A percentile compares a stretch with the other conserved stretches of the same genome.
phyloP scores from a whole-genome alignment of 768 basidiomycete genomes.

The Hypsizygus marmoreus region DNA sequence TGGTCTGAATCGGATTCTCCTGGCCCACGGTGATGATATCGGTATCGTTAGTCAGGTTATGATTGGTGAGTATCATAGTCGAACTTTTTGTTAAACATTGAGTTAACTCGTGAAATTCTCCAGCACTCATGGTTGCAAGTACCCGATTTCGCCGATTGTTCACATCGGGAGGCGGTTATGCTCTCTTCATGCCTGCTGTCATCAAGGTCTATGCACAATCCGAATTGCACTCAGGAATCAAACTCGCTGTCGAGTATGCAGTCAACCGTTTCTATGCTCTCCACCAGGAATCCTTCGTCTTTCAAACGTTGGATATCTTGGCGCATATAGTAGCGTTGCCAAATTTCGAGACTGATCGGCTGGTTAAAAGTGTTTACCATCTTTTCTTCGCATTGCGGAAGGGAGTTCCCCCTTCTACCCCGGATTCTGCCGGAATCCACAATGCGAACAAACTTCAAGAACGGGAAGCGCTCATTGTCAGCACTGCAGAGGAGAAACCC shows the following conservation, averaged over 20 bases:
- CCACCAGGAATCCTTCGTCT: slow-evolving; percentile 73
- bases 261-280: slow-evolving; percentile 72
- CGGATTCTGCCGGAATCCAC: slow-evolving; percentile 69
- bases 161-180: slow-evolving; percentile 69
- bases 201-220: slow-evolving; percentile 71
- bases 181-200: slow-evolving; percentile 72
- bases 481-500: slow-evolving; percentile 71
- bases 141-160: slow-evolving; percentile 80
- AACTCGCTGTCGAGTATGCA: slow-evolving; percentile 70
- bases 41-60: slow-evolving; percentile 76
- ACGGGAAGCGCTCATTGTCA: slow-evolving; percentile 67
- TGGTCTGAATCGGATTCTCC: slow-evolving; percentile 68
- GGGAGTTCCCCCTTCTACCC: slow-evolving; percentile 36
- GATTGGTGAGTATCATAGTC: slow-evolving; percentile 53
- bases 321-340: slow-evolving; percentile 55
- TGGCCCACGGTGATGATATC: slow-evolving; percentile 70
- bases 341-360: slow-evolving; percentile 48
- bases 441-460: slow-evolving; percentile 65
- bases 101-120: slow-evolving; percentile 5
- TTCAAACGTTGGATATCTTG: slow-evolving; percentile 68
- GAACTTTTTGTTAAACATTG: background rate
- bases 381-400: slow-evolving; percentile 60
- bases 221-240: slow-evolving; percentile 56
- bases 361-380: slow-evolving; percentile 56
- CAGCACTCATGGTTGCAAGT: slow-evolving; percentile 74